Conservation (phyloP, 75 land plant species). For the Azolla pinnata region DNA sequence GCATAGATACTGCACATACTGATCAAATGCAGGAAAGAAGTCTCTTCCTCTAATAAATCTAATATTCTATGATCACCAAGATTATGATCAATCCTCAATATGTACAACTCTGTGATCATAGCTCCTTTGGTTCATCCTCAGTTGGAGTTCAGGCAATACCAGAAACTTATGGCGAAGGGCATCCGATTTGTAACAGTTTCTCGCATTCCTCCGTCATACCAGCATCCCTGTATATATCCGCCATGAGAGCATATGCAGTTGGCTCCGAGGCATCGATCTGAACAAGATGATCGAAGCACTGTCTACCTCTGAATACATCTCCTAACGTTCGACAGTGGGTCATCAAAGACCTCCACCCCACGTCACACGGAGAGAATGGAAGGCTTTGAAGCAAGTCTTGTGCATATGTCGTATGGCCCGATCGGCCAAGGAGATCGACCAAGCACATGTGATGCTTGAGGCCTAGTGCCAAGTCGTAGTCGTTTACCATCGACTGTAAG, state of each 20-base stretch:
- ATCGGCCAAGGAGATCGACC: constrained; percentile 46
- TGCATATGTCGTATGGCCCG: constrained; percentile 32
- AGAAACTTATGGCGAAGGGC: too few species aligned
- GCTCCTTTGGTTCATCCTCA: too few species aligned
- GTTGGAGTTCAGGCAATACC: too few species aligned
- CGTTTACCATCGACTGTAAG: constrained; percentile 8
- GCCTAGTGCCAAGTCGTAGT: constrained; percentile 24
- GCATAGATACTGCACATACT: too few species aligned
- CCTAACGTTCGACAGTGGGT: constrained; percentile 32
- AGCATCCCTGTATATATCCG: constrained; percentile 34
- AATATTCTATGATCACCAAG: too few species aligned
- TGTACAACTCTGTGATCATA: too few species aligned
- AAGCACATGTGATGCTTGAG: constrained; percentile 49
- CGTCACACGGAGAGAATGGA: constrained; percentile 32
- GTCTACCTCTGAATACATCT: constrained; percentile 29
- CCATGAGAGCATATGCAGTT: constrained; percentile 39
- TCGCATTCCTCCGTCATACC: constrained; percentile 22
- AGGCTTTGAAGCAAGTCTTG: constrained; percentile 29
- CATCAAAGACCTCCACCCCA: constrained; percentile 32
- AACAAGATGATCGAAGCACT: constrained; percentile 20
- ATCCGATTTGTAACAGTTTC: too few species aligned
- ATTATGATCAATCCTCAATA: too few species aligned
- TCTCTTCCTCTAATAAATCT: too few species aligned
- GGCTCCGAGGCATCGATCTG: constrained; percentile 22
- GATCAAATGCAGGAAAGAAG: too few species aligned